Conservation (phyloP, 1,284 basidiomycete species). For the Sanguinoderma infundibulare region DNA sequence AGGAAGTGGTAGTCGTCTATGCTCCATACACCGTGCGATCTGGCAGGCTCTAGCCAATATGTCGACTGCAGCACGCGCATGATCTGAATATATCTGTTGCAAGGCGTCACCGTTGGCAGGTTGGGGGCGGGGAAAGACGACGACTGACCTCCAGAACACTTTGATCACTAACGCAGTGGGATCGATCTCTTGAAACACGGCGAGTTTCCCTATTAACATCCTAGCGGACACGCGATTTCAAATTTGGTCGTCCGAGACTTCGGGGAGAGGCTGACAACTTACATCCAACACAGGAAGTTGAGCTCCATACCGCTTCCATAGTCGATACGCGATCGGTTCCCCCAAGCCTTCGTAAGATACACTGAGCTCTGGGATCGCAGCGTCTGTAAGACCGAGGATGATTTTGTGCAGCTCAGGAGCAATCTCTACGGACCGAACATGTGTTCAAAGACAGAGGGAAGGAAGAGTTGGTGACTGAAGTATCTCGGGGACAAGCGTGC, state of each 20-base stretch:
- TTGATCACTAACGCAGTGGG: slow-evolving; percentile 80
- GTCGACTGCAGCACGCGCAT: slow-evolving; percentile 92
- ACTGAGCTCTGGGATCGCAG: slow-evolving; percentile 69
- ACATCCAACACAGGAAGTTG: slow-evolving; percentile 98
- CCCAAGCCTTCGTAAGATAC: slow-evolving; percentile 90
- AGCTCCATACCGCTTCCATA: slow-evolving; percentile 99
- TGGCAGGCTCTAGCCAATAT: slow-evolving; percentile 98
- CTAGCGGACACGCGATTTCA: slow-evolving; percentile 45
- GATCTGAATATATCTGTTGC: slow-evolving; percentile 78
- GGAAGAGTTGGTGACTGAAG: not conserved
- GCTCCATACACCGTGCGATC: slow-evolving; percentile 98
- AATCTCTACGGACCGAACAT: slow-evolving; percentile 32
- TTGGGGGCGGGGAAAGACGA: not conserved
- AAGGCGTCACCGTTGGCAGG: not conserved
- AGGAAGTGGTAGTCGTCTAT: slow-evolving; percentile 98
- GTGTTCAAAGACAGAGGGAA: not conserved
- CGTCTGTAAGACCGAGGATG: slow-evolving; percentile 61
- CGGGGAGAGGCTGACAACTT: slow-evolving; percentile 35
- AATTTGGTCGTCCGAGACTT: not conserved
- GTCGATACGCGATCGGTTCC: slow-evolving; percentile 91
- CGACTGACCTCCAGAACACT: slow-evolving; percentile 87
- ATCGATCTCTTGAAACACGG: slow-evolving; percentile 70
- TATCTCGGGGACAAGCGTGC: slow-evolving; percentile 45
- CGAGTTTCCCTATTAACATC: slow-evolving; percentile 81
- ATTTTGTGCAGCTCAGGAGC: slow-evolving; percentile 57